Base-by-base conservation (phyloP, 495 filamentous ascomycete genomes). In the Penicillium goetzii region DNA sequence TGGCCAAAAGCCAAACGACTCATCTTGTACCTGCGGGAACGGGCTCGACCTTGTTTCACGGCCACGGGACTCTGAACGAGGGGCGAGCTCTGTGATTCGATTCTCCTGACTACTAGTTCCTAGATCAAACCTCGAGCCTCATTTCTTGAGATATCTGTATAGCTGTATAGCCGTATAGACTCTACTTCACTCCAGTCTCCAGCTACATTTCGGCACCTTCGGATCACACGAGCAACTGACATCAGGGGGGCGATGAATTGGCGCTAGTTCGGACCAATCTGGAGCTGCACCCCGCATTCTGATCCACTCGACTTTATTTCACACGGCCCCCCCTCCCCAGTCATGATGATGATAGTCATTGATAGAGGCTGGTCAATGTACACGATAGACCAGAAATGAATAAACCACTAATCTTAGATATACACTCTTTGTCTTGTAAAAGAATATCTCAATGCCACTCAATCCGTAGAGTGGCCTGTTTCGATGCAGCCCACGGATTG, bases 231-330 rank as follows among this genome's bases (percentile, higher is more conserved):
- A 72, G 70, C 59, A 67, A 59, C 65, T 77, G 75, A 77, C 74
- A 75, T 77, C 71, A 53, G 50, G 74, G 67, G 58, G 64, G 62
- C 41, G 50, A 50, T 49, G 52, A 51, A 58, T 58, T 58, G 73
- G 67, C 69, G 61, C 63, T 34, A 43, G 34, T 30, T 40, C 61
- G 56, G 32, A 69, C 72, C 72, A 78, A 75, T 69, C 50, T 62
- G 59, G 61, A 59, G 73, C 74, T 78, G 76, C 76, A 79, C 76
- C 76, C 76, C 76, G 75, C 76, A 79, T 77, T 79, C 67, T 71
- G 36, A 70, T 75, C 74, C 72, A 79, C 76, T 25, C 58, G 59
- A 55, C 63, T 62, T 57, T 61, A 61, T 36, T 56, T 62, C 50
- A 23, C 43, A 49, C 43, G 14, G n/a, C 23, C 43, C 9, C 9